Conservation (phyloP, 257 asterid genomes). For the Ehretia macrophylla region DNA sequence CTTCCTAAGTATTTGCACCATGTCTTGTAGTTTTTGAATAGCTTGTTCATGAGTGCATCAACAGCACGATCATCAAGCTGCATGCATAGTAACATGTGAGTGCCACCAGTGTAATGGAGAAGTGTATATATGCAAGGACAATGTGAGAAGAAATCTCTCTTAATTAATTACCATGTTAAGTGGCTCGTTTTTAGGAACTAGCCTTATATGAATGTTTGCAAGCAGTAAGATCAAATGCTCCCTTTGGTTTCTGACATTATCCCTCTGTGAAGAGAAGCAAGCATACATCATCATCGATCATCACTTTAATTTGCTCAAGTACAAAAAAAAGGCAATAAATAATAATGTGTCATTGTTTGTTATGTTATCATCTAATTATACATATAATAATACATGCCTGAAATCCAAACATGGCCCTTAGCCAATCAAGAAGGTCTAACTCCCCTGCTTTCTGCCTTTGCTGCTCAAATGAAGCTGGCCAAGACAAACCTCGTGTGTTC, state of each 20-base stretch:
- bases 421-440: constrained; percentile 95
- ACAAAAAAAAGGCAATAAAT: neutral
- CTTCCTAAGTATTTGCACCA: constrained; percentile 97
- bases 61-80: constrained; percentile 97
- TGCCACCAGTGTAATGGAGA: neutral
- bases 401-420: constrained; percentile 96
- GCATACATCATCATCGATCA: neutral
- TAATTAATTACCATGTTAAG: constrained; percentile 51
- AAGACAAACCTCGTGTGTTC: constrained; percentile 63
- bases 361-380: no score
- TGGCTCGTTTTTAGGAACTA: constrained; percentile 86
- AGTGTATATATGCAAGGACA: neutral
- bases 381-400: constrained; percentile 55
- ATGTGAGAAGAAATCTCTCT: neutral
- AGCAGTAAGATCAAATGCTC: constrained; percentile 86
- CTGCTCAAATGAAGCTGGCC: constrained; percentile 85
- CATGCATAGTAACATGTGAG: constrained; percentile 23
- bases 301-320: neutral
- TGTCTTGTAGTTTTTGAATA: constrained; percentile 94
- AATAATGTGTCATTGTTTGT: constrained; percentile 16
- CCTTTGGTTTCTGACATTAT: constrained; percentile 90
- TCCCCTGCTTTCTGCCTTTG: constrained; percentile 81
- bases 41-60: constrained; percentile 82
- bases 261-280: constrained; percentile 57
- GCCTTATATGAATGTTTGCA: constrained; percentile 87